Percentiles rank a stretch among this genome's conserved stretches.
These are phyloP conservation scores for Bacidia rubella DNA, from an alignment of 495 filamentous ascomycete species.

Conservation along the genomic window DNA sequence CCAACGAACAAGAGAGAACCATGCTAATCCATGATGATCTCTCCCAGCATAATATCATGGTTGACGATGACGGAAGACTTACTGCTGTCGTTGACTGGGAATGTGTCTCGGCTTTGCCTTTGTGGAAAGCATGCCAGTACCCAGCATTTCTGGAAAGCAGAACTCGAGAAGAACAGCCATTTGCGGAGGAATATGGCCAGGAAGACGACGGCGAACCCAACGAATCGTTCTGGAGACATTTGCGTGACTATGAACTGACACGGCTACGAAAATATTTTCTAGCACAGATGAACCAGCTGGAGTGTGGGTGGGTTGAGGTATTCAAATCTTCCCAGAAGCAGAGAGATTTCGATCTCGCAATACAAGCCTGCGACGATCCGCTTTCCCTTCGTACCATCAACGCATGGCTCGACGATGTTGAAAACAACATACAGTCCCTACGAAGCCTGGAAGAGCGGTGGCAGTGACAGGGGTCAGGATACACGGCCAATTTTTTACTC, in stretches of 20 bases:
- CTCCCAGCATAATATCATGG: slow-evolving; percentile 35
- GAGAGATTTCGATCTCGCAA: background rate
- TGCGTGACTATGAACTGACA: background rate
- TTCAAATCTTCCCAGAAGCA: background rate
- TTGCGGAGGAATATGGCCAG: background rate
- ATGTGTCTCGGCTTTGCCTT: background rate
- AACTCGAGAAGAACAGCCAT: background rate
- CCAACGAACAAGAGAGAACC: background rate
- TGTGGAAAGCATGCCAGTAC: background rate
- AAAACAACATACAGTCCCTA: background rate
- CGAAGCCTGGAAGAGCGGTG: no score
- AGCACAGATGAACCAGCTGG: background rate
- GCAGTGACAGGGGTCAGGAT: no score
- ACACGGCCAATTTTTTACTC: no score
- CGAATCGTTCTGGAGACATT: background rate
- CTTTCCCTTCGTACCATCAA: background rate
- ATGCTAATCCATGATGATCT: slow-evolving; percentile 29
- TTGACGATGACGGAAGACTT: slow-evolving; percentile 29
- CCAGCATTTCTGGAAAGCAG: background rate
- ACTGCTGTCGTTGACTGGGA: slow-evolving; percentile 42
- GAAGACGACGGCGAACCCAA: background rate
- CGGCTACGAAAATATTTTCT: background rate
- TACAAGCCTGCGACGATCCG: background rate
- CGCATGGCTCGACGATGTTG: background rate
- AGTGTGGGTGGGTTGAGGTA: background rate